Evolutionary conservation across 345 rosid genomes (phyloP), one percentile per base, ranked within the genome.

Genomic region (Carallia pectinifolia): DNA sequence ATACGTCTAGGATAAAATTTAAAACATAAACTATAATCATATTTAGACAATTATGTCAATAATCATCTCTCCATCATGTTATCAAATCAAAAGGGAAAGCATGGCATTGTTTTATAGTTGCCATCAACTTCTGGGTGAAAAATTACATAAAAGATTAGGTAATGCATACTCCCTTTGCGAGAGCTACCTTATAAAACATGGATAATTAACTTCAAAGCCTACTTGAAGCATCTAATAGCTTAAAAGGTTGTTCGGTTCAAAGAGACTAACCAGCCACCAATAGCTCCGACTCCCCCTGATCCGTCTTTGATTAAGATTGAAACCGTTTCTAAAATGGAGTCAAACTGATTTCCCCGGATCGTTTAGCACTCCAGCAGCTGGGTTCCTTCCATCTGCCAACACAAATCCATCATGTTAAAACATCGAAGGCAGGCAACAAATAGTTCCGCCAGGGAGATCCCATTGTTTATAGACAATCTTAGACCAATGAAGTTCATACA

Each of bases 371-470:
- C 68, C 80, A 13, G 71, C 64, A 27, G 38, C 23, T 36, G 73
- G 36, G 47, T 73, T 67, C 73, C 60, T 31, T 62, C 67, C 74
- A 69, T 74, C 90, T 86, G 82, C 76, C 69, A 82, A 62, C 19
- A 73, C 61, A 69, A 67, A 61, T 36, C 36, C 12, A 7, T 68
- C 55, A 36, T 36, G 58, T 67, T 44, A 76, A 61, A 40, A 53
- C 16, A 7, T 2, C 7, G 44, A 38, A 13, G 33, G 50, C 17
- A 12, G 50, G 4, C 4, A 44, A 12, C 50, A 44, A 2, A 44
- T 44, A 12, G 50, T 3, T 44, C 16, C 50, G 12, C 16, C 0
- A 44, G 50, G 16, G 50, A 44, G 50, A 12, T 44, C 50, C 50
- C 50, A 44, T 12, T 44, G 50, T 44, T 44, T 12, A 44, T 44